These are phyloP conservation scores for Saccharomycopsis fibuligera DNA, from an alignment of 805 yeast genomes.

Conservation along the genomic window DNA sequence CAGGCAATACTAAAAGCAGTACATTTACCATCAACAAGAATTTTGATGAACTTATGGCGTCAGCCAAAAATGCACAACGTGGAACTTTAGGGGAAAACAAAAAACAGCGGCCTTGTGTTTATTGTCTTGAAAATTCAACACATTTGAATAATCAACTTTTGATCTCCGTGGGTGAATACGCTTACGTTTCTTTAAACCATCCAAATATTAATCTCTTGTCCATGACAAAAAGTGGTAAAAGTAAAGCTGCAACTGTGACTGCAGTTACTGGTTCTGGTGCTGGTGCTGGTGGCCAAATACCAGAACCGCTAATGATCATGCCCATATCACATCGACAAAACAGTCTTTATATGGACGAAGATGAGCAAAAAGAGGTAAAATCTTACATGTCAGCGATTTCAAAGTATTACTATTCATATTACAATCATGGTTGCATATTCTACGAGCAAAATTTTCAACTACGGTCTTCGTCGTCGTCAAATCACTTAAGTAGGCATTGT, in stretches of 20 bases:
- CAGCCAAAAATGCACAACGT: too few relatives aligned
- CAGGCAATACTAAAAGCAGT: constrained; percentile 28
- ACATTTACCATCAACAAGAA: constrained; percentile 25
- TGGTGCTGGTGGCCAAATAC: too few relatives aligned
- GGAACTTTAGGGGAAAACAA: too few relatives aligned
- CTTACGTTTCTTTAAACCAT: constrained; percentile 25
- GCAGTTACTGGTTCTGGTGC: too few relatives aligned
- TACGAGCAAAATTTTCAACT: constrained; percentile 32
- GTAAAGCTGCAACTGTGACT: too few relatives aligned
- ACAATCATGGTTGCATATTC: constrained; percentile 34
- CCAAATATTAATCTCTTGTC: not conserved
- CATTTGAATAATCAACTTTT: constrained; percentile 27
- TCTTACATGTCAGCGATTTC: constrained; percentile 38
- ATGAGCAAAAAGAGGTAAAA: constrained; percentile 38
- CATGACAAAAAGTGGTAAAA: too few relatives aligned
- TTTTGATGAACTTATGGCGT: not conserved
- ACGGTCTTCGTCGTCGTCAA: too few relatives aligned
- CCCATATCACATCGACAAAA: constrained; percentile 37
- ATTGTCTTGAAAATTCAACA: constrained; percentile 32
- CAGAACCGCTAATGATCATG: constrained; percentile 30
- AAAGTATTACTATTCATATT: constrained; percentile 33
- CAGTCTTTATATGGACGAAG: constrained; percentile 36
- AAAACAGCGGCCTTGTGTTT: constrained; percentile 29
- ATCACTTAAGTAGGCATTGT: too few relatives aligned
- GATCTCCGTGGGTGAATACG: constrained; percentile 37